phyloP scores from a whole-genome alignment of 768 basidiomycete species.

The Suillus hirtellus region DNA sequence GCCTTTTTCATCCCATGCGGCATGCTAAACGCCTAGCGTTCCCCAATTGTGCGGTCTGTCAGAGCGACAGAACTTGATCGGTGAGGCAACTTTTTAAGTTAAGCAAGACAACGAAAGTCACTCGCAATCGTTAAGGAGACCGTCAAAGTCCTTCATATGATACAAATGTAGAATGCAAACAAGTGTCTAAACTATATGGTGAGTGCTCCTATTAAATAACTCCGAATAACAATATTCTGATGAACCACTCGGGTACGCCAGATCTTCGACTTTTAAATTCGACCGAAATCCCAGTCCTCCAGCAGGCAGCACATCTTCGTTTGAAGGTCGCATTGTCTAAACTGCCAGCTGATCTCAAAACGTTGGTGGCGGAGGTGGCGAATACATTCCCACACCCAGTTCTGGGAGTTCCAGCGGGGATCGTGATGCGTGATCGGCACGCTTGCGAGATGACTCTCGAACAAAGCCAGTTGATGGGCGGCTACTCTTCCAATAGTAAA shows the following conservation, averaged over 20 bases:
- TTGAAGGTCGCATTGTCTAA: slow-evolving; percentile 22
- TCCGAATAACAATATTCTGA: not conserved
- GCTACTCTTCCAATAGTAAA: slow-evolving; percentile 24
- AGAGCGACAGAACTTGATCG: not conserved
- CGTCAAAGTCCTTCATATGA: not conserved
- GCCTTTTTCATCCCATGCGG: not conserved
- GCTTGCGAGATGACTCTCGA: slow-evolving; percentile 19
- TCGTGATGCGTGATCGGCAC: slow-evolving; percentile 23
- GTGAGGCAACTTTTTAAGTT: not conserved
- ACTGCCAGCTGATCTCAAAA: slow-evolving; percentile 19
- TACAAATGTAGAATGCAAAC: not conserved
- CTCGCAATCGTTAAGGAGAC: not conserved
- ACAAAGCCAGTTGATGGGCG: slow-evolving; percentile 14
- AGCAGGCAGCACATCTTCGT: slow-evolving; percentile 27
- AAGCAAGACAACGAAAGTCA: not conserved
- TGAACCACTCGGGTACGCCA: not conserved
- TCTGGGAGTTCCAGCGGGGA: slow-evolving; percentile 27
- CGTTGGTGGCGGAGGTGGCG: slow-evolving; percentile 10
- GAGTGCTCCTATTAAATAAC: not conserved
- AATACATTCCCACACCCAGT: slow-evolving; percentile 29
- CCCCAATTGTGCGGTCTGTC: not conserved
- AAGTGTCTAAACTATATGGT: not conserved
- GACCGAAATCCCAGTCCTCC: slow-evolving; percentile 17
- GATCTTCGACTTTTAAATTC: not conserved
- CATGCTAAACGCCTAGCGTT: not conserved